Evolutionary conservation across 345 rosid genomes (phyloP), one percentile per base, ranked within the genome.

Genomic region (Rhizophora mangle): DNA sequence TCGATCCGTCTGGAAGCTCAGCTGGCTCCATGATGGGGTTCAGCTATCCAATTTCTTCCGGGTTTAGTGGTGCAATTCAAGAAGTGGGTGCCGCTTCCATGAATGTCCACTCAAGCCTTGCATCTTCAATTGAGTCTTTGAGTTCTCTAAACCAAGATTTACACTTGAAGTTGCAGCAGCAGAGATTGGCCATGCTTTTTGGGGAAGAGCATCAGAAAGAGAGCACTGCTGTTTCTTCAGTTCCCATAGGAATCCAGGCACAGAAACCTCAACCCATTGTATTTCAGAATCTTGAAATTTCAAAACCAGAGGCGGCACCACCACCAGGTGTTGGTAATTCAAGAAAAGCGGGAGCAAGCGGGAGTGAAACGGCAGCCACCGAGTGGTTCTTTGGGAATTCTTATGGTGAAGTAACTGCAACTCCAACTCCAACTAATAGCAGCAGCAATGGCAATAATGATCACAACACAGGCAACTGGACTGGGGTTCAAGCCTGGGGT

Each of bases 121-220:
- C 92, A 6, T 89, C 93, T 63, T 92, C 98, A 11, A 89, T 92
- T 37, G 96, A 90, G 74, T 90, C 96, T 59, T 75, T 95, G 83
- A 91, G 98, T 67, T 87, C 89, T 46, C 80, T 96, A 60, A 90
- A 92, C 85, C 97, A 92, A 67, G 97, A 92, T 80, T 84, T 95
- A 80, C 98, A 89, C 84, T 89, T 88, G 86, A 92, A 88, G 82
- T 76, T 95, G 76, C 99, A 95, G 84, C 94, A 95, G 78, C 97
- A 90, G 37, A 82, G 97, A 68, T 78, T 92, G 66, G 79, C 91
- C 64, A 74, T 82, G 88, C 88, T 90, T 65, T 82, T 84, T 31
- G 86, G 85, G 7, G 87, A 72, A 34, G 83, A 83, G 13, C 78
- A 73, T 55, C 73, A 75, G 27, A 79, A 70, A 65, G 84, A 82